Base-by-base conservation (phyloP, 768 basidiomycete species). In the Lactarius hatsudake region DNA sequence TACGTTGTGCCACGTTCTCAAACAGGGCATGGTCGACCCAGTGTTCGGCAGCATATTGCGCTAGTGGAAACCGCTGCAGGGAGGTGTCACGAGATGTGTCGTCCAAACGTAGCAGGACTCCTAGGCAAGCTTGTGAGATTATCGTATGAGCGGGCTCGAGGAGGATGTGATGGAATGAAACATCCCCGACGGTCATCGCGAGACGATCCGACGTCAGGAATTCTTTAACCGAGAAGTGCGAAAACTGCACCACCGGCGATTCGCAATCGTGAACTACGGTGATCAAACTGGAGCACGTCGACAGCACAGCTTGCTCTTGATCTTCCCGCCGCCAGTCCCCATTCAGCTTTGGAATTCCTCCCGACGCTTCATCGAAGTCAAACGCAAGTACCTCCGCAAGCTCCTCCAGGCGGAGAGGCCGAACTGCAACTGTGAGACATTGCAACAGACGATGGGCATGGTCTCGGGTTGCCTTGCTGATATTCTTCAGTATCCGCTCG, bases 341-440 rank as follows among this genome's bases (percentile, higher is more conserved):
- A 40, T 59, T 40, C n/a, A 36, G n/a, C n/a, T 59, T 17, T 6
- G 58, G 58, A n/a, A 40, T 40, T 53, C 30, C 55, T 34, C 55
- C 32, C 18, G 18, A 3, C 3, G 38, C 34, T 2, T 40, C 34
- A 38, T 58, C 32, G 5, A 59, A 59, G n/a, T 59, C 58, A 28
- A 59, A 15, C 15, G 58, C 58, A 13, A 59, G 58, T 8, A 59
- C 58, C 28, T 59, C 58, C 5, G 58, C 58, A n/a, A 59, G 34
- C 36, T 53, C 51, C 13, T 57, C 56, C 8, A 57, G 30, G 2
- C 32, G 56, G 32, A 57, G 56, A n/a, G 56, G 58, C 1, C 58
- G 58, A 26, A 23, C 23, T 18, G 58, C 58, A 7, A 36, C 58
- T 8, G n/a, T 5, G 23, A 59, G 30, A 13, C 55, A 56, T 56